Conservation (phyloP, 1,284 basidiomycete species). For the Trichosporon sp. region DNA sequence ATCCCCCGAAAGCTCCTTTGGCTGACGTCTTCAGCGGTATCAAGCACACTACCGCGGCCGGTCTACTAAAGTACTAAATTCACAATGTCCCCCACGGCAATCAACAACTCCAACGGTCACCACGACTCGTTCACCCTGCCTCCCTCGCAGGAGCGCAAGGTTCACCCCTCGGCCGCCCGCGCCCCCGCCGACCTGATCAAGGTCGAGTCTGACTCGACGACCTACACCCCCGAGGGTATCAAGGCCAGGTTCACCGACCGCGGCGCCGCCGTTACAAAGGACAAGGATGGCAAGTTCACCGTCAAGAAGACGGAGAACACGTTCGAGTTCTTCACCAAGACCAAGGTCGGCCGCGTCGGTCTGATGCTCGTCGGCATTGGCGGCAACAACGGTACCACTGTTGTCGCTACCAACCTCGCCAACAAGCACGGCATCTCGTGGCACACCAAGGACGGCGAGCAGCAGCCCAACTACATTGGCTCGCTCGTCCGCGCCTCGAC, state of each 20-base stretch:
- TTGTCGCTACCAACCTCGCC: conserved; percentile 90
- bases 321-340: conserved; percentile 87
- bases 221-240: conserved; percentile 72
- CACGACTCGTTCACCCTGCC: conserved; percentile 52
- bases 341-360: conserved; percentile 84
- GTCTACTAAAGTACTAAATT: conserved; percentile 30
- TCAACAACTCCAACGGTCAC: conserved; percentile 31
- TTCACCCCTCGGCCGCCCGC: conserved; percentile 81
- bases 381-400: conserved; percentile 95
- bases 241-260: conserved; percentile 78
- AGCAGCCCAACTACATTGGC: conserved; percentile 95
- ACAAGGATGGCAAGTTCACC: conserved; percentile 62
- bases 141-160: conserved; percentile 62
- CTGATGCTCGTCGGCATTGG: conserved; percentile 95
- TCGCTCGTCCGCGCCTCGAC: conserved; percentile 87
- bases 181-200: conserved; percentile 60
- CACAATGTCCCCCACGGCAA: conserved; percentile 47
- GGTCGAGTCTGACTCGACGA: conserved; percentile 76
- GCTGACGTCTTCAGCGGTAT: conserved; percentile 39
- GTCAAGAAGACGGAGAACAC: conserved; percentile 65
- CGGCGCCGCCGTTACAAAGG: conserved; percentile 62
- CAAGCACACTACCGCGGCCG: conserved; percentile 48
- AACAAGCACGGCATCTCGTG: conserved; percentile 93
- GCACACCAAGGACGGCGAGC: conserved; percentile 87
- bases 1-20: conserved; percentile 5